These are phyloP conservation scores for Mycena belliarum DNA, from an alignment of 768 basidiomycete genomes.

Conservation along the genomic window DNA sequence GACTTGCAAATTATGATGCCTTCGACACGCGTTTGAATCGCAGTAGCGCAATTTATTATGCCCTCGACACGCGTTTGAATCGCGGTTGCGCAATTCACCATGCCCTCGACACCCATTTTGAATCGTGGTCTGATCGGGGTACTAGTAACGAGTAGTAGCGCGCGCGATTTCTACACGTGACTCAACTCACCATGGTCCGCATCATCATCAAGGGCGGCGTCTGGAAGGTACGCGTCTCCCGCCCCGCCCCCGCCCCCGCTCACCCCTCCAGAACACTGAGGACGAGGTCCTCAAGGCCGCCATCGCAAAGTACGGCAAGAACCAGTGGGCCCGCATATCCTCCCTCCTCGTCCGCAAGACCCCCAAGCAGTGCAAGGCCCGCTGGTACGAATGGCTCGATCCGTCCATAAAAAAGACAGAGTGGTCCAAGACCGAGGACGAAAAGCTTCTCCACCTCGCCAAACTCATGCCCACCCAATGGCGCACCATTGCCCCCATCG, in stretches of 20 bases:
- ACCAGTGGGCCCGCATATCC: slow-evolving; percentile 98
- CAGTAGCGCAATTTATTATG: no score
- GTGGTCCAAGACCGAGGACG: slow-evolving; percentile 99
- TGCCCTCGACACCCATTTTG: no score
- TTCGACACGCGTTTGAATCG: no score
- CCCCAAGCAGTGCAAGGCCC: slow-evolving; percentile 98
- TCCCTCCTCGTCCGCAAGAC: slow-evolving; percentile 97
- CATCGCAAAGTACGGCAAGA: slow-evolving; percentile 96
- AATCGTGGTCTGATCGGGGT: no score
- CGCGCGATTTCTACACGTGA: no score
- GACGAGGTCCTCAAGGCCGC: slow-evolving; percentile 99
- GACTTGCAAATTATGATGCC: no score
- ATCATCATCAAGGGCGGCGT: slow-evolving; percentile 91
- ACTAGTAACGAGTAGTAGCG: no score
- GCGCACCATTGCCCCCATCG: slow-evolving; percentile 98
- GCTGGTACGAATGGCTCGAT: slow-evolving; percentile 99
- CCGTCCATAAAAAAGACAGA: slow-evolving; percentile 99
- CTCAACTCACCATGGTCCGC: slow-evolving; percentile 66
- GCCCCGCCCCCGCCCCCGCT: slow-evolving; percentile 1
- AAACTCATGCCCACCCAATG: slow-evolving; percentile 99
- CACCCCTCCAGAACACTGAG: slow-evolving; percentile 74
- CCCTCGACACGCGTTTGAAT: no score
- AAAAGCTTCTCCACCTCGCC: slow-evolving; percentile 95
- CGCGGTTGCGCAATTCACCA: no score
- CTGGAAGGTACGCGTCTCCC: slow-evolving; percentile 64